Evolutionary conservation across 176 grass and related monocot genomes (phyloP), one percentile per base, ranked within the genome.

Genomic region (Avena atlantica): DNA sequence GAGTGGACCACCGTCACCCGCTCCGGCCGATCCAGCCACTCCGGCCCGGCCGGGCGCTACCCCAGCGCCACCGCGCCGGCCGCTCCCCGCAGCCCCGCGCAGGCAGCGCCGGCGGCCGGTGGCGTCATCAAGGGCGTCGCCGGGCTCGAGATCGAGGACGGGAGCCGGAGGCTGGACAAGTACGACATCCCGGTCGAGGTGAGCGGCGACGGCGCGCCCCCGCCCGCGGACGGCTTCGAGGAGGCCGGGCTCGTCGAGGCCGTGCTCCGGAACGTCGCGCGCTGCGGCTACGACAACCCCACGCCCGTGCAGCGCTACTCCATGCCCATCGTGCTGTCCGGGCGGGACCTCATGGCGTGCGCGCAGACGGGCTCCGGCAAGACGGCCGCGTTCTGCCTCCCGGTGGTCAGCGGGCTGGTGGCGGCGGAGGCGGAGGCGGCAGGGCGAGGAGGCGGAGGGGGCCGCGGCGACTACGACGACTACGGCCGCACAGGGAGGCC

Each of bases 301-400:
- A 98, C 96, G 0, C 93, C 88, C 0, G 93, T 98, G 75, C 96
- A 98, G 88, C 92, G 90, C 81, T 89, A 98, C 89, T 90, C 93
- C 8, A 90, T 98, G 7, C 96, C 96, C 47, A 89, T 94, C 24
- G 82, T 81, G n/a, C 24, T 88, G 20, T 70, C 74, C 0, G 88
- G 93, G n/a, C 25, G 90, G 19, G 96, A 94, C 78, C 90, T 95
- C 37, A 93, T 95, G 96, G 91, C 91, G 17, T 95, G 95, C 81
- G 91, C 93, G 60, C 95, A 98, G 82, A 98, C 95, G 0, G 93
- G 95, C 4, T 98, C 93, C 21, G 93, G 95, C 36, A 98, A 95
- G 88, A 98, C 95, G 1, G 95, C 95, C 60, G 93, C 93, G 8
- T 98, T 95, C 88, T 95, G 91, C 90, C 81, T 98, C 65, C 96